These are phyloP conservation scores for Xylariomycetidae sp. DNA, from an alignment of 2,329 filamentous ascomycete genomes.

Conservation along the genomic window DNA sequence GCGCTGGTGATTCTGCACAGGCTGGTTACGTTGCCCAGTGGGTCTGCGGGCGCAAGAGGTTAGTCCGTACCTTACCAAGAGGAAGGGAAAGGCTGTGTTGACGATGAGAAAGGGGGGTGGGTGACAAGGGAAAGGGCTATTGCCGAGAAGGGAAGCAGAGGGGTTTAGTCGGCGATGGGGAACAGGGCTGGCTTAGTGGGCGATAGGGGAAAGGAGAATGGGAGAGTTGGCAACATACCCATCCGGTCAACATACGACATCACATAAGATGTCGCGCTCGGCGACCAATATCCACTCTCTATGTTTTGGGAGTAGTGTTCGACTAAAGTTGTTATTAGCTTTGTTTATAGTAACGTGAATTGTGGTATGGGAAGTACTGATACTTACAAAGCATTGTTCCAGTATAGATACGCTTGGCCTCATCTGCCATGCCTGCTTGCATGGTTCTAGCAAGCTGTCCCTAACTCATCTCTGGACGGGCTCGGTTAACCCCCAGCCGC, in stretches of 20 bases:
- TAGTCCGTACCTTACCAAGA: too few species aligned
- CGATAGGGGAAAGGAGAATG: too few species aligned
- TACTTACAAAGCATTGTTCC: slow-evolving; percentile 34
- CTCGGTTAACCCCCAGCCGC: slow-evolving; percentile 19
- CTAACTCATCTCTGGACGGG: slow-evolving; percentile 29
- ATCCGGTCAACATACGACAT: slow-evolving; percentile 22
- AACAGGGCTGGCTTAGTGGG: too few species aligned
- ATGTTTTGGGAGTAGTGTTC: slow-evolving; percentile 42
- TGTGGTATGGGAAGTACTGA: slow-evolving; percentile 3
- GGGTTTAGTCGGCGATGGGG: too few species aligned
- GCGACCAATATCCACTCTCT: slow-evolving; percentile 30
- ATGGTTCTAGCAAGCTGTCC: slow-evolving; percentile 31
- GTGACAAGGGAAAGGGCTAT: too few species aligned
- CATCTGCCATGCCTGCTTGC: slow-evolving; percentile 28
- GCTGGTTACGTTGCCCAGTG: too few species aligned
- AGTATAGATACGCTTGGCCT: slow-evolving; percentile 28
- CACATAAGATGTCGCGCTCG: slow-evolving; percentile 30
- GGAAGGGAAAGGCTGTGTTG: too few species aligned
- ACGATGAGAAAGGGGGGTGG: too few species aligned
- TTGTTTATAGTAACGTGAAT: neutral
- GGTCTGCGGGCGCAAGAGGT: too few species aligned
- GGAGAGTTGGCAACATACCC: neutral
- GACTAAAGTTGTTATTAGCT: slow-evolving; percentile 22
- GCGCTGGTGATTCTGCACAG: too few species aligned
- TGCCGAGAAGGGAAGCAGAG: too few species aligned